These are phyloP conservation scores for Guadua angustifolia DNA, from an alignment of 176 grass and related monocot species.

Conservation along the genomic window DNA sequence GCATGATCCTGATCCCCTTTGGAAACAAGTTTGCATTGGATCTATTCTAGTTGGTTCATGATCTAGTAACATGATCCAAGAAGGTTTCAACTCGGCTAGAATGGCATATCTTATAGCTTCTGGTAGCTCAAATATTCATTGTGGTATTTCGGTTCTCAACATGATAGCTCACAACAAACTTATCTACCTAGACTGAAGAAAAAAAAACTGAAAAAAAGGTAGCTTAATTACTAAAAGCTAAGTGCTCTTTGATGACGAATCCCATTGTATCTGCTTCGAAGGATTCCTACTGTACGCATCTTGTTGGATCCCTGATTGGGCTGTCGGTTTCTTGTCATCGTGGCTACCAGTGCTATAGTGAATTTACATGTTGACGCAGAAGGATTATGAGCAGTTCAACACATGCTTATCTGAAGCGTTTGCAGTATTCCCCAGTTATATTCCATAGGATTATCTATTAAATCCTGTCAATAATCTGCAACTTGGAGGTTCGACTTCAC, in stretches of 20 bases:
- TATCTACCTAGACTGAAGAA: conserved; percentile 16
- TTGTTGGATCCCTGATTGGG: not conserved
- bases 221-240: not conserved
- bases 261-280: not conserved
- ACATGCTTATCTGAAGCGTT: conserved; percentile 19
- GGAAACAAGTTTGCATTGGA: not conserved
- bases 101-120: not conserved
- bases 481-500: conserved; percentile 35
- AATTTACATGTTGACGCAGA: not conserved
- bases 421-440: not conserved
- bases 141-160: conserved; percentile 4
- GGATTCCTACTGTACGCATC: not conserved
- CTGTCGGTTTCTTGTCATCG: not conserved
- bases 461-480: not conserved
- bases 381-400: conserved; percentile 26
- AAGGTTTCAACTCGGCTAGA: not conserved
- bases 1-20: not conserved
- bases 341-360: too few species aligned
- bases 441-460: not conserved
- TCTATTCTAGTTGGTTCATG: not conserved
- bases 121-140: not conserved
- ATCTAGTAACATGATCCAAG: not conserved
- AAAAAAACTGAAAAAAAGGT: not conserved
- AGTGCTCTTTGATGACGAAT: not conserved
- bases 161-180: not conserved